Evolutionary conservation across 2,329 filamentous ascomycete species (phyloP), one percentile per base, ranked within the genome.

Genomic region (Cercospora citrullina): DNA sequence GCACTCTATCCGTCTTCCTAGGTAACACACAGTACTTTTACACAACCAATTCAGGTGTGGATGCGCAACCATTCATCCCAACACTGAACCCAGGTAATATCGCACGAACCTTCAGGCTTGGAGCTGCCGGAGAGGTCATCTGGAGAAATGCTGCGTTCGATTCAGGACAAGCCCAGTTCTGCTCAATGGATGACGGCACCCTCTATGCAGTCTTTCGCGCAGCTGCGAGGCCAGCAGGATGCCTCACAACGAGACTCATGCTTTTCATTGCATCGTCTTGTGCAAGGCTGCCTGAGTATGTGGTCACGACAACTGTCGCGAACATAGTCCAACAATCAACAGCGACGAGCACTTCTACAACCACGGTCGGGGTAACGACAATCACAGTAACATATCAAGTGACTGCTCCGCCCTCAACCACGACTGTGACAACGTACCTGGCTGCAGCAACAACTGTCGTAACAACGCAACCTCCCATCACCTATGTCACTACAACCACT

Each of bases 131-230:
- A 45, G 59, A 51, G 21, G 36, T 66, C 16, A 18, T 61, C 5
- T 66, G 64, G 64, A 55, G 51, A 28, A 66, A 66, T 31, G 16
- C 64, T 16, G 42, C 59, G 16, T 66, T 66, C 36, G 59, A 62
- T 7, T 31, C 18, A 28, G 64, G 64, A 10, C 64, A 66, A 39
- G 64, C 64, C 9, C 48, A 63, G 3, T 66, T 66, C 59, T 66
- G 64, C 53, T 62, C 64, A 10, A 61, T 30, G 16, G 21, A 61
- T 1, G 62, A 66, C 18, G 64, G 64, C 12, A 62, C 45, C 45
- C 31, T 66, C 8, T 66, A 55, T 59, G 64, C 64, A 23, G 64
- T 66, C 12, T 66, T 66, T 45, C 45, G 58, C 23, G 33, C 51
- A 57, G 45, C 51, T 5, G 64, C 48, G 9, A 62, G 33, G 18